These are phyloP conservation scores for Hyphopichia homilentoma DNA, from an alignment of 805 yeast species.

Conservation along the genomic window DNA sequence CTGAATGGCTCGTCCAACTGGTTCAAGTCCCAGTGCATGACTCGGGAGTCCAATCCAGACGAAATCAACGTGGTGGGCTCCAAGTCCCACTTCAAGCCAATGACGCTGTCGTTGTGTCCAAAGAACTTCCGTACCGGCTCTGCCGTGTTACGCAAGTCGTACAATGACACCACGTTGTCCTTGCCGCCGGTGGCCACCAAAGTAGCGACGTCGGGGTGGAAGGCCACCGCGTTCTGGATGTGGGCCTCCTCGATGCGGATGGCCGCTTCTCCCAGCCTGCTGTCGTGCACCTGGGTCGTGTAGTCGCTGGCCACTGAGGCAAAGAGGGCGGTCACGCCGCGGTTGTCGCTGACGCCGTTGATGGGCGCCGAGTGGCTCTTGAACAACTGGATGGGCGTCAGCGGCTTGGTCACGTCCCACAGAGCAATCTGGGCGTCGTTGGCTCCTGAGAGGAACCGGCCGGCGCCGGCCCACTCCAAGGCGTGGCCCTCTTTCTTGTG, in stretches of 20 bases:
- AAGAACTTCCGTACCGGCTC: slow-evolving; percentile 59
- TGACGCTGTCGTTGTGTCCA: slow-evolving; percentile 54
- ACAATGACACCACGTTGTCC: slow-evolving; percentile 67
- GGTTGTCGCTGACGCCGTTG: slow-evolving; percentile 65
- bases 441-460: slow-evolving; percentile 55
- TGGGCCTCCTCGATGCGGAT: slow-evolving; percentile 45
- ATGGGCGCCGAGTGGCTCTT: slow-evolving; percentile 54
- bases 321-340: slow-evolving; percentile 40
- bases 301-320: slow-evolving; percentile 73
- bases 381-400: slow-evolving; percentile 47
- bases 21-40: slow-evolving; percentile 70
- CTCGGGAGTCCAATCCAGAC: slow-evolving; percentile 62
- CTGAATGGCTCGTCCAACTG: slow-evolving; percentile 52
- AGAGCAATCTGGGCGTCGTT: slow-evolving; percentile 65
- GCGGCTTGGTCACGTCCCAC: slow-evolving; percentile 55
- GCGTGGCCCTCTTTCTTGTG: slow-evolving; percentile 70
- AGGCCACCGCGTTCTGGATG: slow-evolving; percentile 65
- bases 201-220: slow-evolving; percentile 52
- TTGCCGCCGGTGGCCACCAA: slow-evolving; percentile 75
- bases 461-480: slow-evolving; percentile 59
- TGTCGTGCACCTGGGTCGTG: slow-evolving; percentile 58
- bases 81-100: slow-evolving; percentile 53
- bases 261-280: slow-evolving; percentile 36
- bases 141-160: slow-evolving; percentile 67
- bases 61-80: slow-evolving; percentile 51